Base-by-base conservation (phyloP, 176 grass and related monocot species). In the Neostapfia colusana region DNA sequence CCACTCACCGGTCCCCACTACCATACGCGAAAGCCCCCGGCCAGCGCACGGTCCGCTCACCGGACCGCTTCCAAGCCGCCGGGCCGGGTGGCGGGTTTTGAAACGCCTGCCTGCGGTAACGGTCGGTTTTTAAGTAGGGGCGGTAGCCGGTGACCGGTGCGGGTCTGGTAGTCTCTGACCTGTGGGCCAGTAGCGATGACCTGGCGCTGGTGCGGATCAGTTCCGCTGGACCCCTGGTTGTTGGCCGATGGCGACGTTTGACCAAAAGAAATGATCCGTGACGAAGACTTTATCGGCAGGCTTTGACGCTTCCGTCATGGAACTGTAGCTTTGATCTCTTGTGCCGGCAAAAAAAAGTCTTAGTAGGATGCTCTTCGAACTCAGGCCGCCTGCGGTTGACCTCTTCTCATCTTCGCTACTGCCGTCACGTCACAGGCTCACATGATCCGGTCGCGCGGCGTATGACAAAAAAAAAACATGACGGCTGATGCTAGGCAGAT, bases 1-100 rank as follows among this genome's bases (percentile, higher is more conserved):
- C 65, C 6, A 4, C 70, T 81, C 20, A n/a, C n/a, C n/a, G n/a
- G n/a, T n/a, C 46, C 37, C 79, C 79, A 77, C 73, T 56, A 25
- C 8, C 67, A 14, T 64, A 88, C 85, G 75, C 85, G 16, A 83
- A 83, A 83, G 79, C 69, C 10, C 31, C 31, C 44, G n/a, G 39
- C 76, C 44, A 1, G 62, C 14, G 24, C 57, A 11, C 3, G 57
- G 57, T 60, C 57, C 57, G 25, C 12, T 60, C 23, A 60, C 57
- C 57, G 3, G 42, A 61, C 0, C 1, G 31, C 1, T 6, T 23
- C 21, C 37, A 50, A 69, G 2, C 20, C 0, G 45, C 12, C 4
- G 5, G 4, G 1, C 1, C 0, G 0, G 7, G 55, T 84, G 70
- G 81, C 2, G 10, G 40, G 36, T 75, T 88, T 83, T 74, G 76